A percentile compares a stretch with the other conserved stretches of the same genome.
phyloP scores from a whole-genome alignment of 108 stramenopile species.

The Fragilariopsis cylindrus region DNA sequence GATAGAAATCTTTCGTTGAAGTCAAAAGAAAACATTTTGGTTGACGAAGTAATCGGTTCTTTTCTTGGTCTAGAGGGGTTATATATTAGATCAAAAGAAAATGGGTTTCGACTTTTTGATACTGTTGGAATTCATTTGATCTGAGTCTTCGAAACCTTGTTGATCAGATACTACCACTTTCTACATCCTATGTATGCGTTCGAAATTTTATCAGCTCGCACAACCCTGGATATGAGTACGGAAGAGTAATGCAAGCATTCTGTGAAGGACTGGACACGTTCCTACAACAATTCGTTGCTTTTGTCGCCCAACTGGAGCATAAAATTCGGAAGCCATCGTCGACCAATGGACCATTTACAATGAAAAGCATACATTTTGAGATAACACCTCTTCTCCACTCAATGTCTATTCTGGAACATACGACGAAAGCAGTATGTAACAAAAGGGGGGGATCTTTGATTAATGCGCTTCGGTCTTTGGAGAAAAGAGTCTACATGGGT shows the following conservation, averaged over 20 bases:
- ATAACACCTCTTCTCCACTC: conserved; percentile 71
- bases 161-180: conserved; percentile 68
- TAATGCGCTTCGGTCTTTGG: conserved; percentile 55
- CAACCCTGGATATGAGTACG: conserved; percentile 76
- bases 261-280: conserved; percentile 74
- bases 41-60: conserved; percentile 80
- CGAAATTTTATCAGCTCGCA: conserved; percentile 62
- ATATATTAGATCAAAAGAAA: conserved; percentile 41
- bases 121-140: conserved; percentile 45
- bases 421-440: conserved; percentile 43
- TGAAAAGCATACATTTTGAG: conserved; percentile 76
- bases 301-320: conserved; percentile 70
- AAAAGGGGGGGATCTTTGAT: conserved; percentile 85
- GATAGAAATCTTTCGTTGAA: conserved; percentile 23
- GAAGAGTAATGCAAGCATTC: conserved; percentile 84
- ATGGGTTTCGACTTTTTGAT: conserved; percentile 39
- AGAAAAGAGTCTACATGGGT: conserved; percentile 50
- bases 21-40: conserved; percentile 60
- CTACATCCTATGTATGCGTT: conserved; percentile 65
- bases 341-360: conserved; percentile 43
- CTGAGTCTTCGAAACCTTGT: conserved; percentile 53
- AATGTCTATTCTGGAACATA: conserved; percentile 68
- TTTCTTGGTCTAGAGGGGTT: conserved; percentile 81
- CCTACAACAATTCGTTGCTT: conserved; percentile 77
- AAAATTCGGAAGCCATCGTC: conserved; percentile 36